phyloP scores from a whole-genome alignment of 768 basidiomycete genomes.

The Phaffia australis region DNA sequence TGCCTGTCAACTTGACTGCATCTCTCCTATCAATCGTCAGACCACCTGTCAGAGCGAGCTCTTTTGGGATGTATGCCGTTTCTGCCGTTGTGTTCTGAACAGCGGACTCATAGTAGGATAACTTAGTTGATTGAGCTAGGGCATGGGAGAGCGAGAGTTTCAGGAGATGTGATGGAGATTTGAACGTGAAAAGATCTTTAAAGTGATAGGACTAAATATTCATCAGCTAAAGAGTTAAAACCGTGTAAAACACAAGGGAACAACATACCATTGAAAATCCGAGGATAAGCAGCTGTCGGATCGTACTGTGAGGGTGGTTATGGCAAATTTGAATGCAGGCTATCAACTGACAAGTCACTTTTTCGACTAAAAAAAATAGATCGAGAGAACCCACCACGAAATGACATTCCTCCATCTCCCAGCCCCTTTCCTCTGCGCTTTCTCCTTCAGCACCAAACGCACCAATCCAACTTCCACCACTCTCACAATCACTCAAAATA shows the following conservation, averaged over 20 bases:
- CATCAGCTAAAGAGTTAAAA: not conserved
- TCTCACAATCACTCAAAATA: constrained; percentile 74
- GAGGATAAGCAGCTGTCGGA: constrained; percentile 65
- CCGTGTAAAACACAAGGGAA: constrained; percentile 32
- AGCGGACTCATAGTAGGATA: constrained; percentile 73
- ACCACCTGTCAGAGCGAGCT: constrained; percentile 65
- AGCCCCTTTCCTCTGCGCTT: constrained; percentile 84
- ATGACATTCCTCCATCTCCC: constrained; percentile 92
- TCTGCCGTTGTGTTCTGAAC: constrained; percentile 65
- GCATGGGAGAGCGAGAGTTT: constrained; percentile 87
- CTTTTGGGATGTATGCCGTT: constrained; percentile 70
- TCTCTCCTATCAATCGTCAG: constrained; percentile 66
- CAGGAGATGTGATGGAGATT: constrained; percentile 69
- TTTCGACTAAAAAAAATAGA: constrained; percentile 5
- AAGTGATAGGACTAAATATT: not conserved
- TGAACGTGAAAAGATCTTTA: constrained; percentile 47
- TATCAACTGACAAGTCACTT: not conserved
- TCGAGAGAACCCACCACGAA: constrained; percentile 52
- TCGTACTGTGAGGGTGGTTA: constrained; percentile 48
- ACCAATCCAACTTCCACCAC: constrained; percentile 53
- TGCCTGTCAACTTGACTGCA: constrained; percentile 75
- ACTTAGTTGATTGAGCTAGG: constrained; percentile 82
- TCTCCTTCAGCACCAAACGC: constrained; percentile 57
- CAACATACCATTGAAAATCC: constrained; percentile 94
- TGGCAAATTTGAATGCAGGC: constrained; percentile 32